phyloP scores from a whole-genome alignment of 495 filamentous ascomycete species.

The Podospora conica region DNA sequence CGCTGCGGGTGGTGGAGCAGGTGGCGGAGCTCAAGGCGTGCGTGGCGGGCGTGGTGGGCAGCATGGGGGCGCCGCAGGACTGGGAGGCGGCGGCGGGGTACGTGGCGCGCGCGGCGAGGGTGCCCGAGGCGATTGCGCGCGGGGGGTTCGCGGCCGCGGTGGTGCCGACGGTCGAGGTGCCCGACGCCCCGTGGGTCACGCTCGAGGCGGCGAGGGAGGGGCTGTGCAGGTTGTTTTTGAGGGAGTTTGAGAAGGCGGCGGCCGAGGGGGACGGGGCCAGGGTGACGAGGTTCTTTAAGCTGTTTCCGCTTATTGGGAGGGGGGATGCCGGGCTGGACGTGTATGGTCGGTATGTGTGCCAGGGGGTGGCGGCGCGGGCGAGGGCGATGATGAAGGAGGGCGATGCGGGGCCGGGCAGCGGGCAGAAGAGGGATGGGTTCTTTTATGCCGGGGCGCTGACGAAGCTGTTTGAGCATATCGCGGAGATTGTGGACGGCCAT shows the following conservation, averaged over 20 bases:
- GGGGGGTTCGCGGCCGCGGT: conserved; percentile 88
- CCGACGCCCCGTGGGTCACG: conserved; percentile 82
- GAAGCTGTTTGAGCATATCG: conserved; percentile 93
- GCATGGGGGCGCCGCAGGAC: conserved; percentile 96
- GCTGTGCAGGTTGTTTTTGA: conserved; percentile 79
- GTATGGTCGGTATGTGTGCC: conserved; percentile 91
- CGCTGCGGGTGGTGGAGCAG: conserved; percentile 87
- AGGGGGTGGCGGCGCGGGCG: conserved; percentile 79
- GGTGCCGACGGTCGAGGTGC: conserved; percentile 92
- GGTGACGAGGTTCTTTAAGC: conserved; percentile 94
- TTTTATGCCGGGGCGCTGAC: conserved; percentile 91
- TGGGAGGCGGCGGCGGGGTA: conserved; percentile 96
- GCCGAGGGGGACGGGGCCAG: conserved; percentile 75
- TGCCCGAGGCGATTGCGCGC: conserved; percentile 70
- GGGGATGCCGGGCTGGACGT: conserved; percentile 86
- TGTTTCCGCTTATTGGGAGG: conserved; percentile 91
- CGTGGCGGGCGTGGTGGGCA: conserved; percentile 87
- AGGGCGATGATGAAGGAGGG: conserved; percentile 67
- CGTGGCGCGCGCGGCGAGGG: conserved; percentile 70
- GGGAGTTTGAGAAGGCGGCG: conserved; percentile 92
- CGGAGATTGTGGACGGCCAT: conserved; percentile 89
- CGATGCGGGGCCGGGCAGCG: conserved; percentile 36
- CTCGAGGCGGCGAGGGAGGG: conserved; percentile 81
- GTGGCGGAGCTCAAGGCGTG: conserved; percentile 95
- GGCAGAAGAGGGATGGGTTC: conserved; percentile 58